Conservation (phyloP, 202 grass and related monocot species). For the Cymbopogon flexuosus region DNA sequence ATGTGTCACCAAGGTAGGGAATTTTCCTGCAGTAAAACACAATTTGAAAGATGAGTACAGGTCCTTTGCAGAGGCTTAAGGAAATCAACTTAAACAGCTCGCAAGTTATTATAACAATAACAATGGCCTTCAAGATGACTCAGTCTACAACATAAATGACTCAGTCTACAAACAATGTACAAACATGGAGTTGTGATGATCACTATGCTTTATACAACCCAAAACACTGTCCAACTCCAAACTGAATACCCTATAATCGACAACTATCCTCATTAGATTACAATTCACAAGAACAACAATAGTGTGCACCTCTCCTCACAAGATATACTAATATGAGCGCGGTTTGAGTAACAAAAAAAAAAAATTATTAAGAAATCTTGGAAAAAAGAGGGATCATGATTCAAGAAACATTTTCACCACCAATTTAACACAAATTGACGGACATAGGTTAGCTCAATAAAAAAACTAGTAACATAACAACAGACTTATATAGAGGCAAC, state of each 20-base stretch:
- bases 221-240: not conserved
- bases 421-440: too few species aligned
- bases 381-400: too few species aligned
- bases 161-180: too few species aligned
- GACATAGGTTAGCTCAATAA: not conserved
- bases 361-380: not conserved
- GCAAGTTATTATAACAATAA: not conserved
- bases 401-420: too few species aligned
- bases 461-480: not conserved
- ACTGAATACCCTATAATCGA: not conserved
- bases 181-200: not conserved
- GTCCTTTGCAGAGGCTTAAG: not conserved
- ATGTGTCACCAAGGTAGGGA: slow-evolving; percentile 71
- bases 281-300: not conserved
- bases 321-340: too few species aligned
- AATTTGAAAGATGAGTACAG: not conserved
- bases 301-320: too few species aligned
- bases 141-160: not conserved
- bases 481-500: not conserved
- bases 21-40: slow-evolving; percentile 50
- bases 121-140: not conserved
- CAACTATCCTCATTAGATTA: not conserved
- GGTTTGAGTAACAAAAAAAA: not conserved
- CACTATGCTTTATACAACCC: not conserved
- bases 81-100: not conserved